Conservation (phyloP, 129 eudicot genomes). For the Centrapalus pauciflorus region DNA sequence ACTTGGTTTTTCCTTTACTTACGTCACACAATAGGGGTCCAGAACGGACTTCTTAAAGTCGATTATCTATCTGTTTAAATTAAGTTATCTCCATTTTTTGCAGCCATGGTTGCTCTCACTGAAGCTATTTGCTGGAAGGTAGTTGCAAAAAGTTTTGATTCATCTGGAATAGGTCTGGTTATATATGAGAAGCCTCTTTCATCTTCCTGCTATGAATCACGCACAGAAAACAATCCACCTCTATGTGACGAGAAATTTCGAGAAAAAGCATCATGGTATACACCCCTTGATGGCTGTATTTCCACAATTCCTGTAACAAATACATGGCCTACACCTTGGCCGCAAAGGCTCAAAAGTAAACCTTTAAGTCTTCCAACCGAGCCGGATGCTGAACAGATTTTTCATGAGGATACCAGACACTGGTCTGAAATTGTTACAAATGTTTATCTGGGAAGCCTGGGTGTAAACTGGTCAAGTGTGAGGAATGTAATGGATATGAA, state of each 20-base stretch:
- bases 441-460: constrained; percentile 58
- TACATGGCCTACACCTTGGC: constrained; percentile 88
- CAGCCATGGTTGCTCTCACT: constrained; percentile 87
- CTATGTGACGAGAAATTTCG: constrained; percentile 46
- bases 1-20: not conserved
- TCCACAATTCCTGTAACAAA: constrained; percentile 35
- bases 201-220: constrained; percentile 65
- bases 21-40: not conserved
- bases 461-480: constrained; percentile 70
- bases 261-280: constrained; percentile 74
- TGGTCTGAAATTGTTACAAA: constrained; percentile 79
- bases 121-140: constrained; percentile 89
- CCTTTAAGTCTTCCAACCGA: constrained; percentile 53
- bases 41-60: not conserved
- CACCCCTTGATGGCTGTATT: constrained; percentile 75
- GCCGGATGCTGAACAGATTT: constrained; percentile 45
- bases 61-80: not conserved
- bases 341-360: constrained; percentile 61
- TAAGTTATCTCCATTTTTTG: constrained; percentile 23
- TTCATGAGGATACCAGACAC: constrained; percentile 56
- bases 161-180: constrained; percentile 72
- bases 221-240: constrained; percentile 63
- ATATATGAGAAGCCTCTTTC: constrained; percentile 89
- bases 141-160: constrained; percentile 57
- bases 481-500: constrained; percentile 97